phyloP scores from a whole-genome alignment of 225 moss, liverwort and hornwort species.

The Neckera pumila region DNA sequence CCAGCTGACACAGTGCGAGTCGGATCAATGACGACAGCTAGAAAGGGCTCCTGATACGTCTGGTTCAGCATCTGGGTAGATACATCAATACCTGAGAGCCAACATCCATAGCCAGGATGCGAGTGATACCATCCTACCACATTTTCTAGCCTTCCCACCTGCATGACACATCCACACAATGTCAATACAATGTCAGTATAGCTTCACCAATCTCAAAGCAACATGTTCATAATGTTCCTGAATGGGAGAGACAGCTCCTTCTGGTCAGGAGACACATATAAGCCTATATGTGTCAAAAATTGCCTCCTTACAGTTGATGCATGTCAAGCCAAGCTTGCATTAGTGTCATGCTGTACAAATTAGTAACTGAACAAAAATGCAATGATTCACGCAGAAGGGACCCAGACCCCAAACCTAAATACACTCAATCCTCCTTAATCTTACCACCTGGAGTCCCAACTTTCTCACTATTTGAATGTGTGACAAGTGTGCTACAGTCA shows the following conservation, averaged over 20 bases:
- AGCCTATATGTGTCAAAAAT: neutral
- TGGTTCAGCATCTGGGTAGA: conserved; percentile 94
- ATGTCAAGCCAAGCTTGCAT: neutral
- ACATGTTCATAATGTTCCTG: neutral
- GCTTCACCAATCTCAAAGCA: neutral
- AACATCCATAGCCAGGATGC: conserved; percentile 96
- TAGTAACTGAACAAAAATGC: neutral
- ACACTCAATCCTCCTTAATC: neutral
- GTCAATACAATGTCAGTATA: neutral
- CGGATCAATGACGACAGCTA: conserved; percentile 95
- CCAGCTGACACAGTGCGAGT: conserved; percentile 94
- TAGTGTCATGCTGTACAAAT: neutral
- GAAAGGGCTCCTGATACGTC: conserved; percentile 87
- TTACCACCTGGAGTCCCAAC: neutral
- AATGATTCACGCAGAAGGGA: neutral
- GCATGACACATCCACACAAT: neutral
- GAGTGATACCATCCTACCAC: conserved; percentile 98
- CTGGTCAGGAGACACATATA: neutral
- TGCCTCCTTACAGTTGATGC: neutral
- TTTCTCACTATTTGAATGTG: neutral
- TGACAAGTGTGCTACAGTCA: neutral
- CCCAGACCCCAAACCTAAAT: neutral
- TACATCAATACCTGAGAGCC: conserved; percentile 91
- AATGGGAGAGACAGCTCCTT: neutral
- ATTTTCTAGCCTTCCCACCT: conserved; percentile 95